Base-by-base conservation (phyloP, 345 rosid species). In the Gossypium bickii region DNA sequence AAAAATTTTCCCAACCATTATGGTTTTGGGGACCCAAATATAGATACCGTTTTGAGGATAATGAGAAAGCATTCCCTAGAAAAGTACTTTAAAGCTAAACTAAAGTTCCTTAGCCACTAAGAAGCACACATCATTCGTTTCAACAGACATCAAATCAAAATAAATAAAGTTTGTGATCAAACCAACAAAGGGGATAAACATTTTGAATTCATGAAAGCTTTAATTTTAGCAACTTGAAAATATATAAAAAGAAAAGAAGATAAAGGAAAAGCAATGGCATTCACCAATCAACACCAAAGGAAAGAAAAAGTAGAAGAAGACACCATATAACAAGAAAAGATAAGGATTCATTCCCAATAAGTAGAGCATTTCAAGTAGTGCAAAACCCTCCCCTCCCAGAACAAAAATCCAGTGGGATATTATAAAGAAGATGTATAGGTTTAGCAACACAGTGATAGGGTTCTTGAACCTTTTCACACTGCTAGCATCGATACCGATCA, bases 361-460 rank as follows among this genome's bases (percentile, higher is more conserved):
- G 43, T 64, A 47, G 12, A 48, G 15, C 58, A 48, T 34, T 25
- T 61, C 58, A 3, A 61, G 7, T 17, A 43, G 47, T 64, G 13
- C 57, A 69, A 17, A 15, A 2, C 16, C 27, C 25, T 18, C 27
- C 60, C 55, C 57, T 2, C 2, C 53, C 13, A 49, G 2, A 55
- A 17, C 22, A 11, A 7, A 20, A 3, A 0, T 45, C 20, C 5
- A 63, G 69, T 61, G 79, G 57, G 61, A 69, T 4, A 44, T 20
- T 34, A 1, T 34, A 44, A 61, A 71, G 43, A 22, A 25, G 7
- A 95, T 93, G 97, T 89, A 90, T 29, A 79, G 94, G 63, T 87
- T 88, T 74, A 95, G 98, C 88, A 95, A 95, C 81, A 83, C 92
- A 12, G 80, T 92, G 3, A 73, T 95, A 65, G 99, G 98, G 1